Evolutionary conservation across 228 moss, liverwort and hornwort genomes (phyloP), one percentile per base, ranked within the genome.

Genomic region (Sphagnum fallax): DNA sequence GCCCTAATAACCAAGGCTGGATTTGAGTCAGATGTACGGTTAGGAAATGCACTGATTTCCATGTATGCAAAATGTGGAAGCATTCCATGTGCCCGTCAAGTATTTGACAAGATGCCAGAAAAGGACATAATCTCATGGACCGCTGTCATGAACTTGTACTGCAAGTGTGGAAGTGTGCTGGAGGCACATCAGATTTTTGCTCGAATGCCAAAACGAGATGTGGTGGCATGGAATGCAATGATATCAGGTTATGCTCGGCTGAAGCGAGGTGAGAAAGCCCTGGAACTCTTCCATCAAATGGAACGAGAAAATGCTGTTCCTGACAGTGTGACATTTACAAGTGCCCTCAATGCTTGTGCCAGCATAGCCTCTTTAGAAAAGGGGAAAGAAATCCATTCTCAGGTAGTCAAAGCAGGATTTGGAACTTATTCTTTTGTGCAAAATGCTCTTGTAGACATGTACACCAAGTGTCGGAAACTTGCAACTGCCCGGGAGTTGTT

Each of bases 61-160:
- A 70, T 70, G 70, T 70, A 70, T 48, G 58, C 70, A 61, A 61
- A 70, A 10, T 70, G 70, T 61, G 70, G 70, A 61, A 50, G 70
- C 61, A 60, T 70, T 1, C 50, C 49, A 49, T 15, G 49, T 50
- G 70, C 70, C 4, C 48, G 49, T 50, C 70, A 70, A 61, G 70
- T 70, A 13, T 70, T 70, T 61, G 61, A 70, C 16, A 70, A 61
- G 6, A 48, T 70, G 61, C 15, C 60, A 4, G 16, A 61, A 6
- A 70, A 70, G 13, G 70, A 70, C 32, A 48, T 70, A 15, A 50
- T 70, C 51, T 70, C 61, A 8, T 70, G 70, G 70, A 70, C 70
- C n/a, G 49, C 70, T 50, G 16, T 70, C 10, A 16, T 70, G 61
- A 70, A 70, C 32, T 5, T 61, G 14, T 70, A 70, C 50, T 15